Percentiles rank a stretch among this genome's conserved stretches.
These are phyloP conservation scores for Pleurotus tuber-regium DNA, from an alignment of 768 basidiomycete genomes.

Conservation along the genomic window DNA sequence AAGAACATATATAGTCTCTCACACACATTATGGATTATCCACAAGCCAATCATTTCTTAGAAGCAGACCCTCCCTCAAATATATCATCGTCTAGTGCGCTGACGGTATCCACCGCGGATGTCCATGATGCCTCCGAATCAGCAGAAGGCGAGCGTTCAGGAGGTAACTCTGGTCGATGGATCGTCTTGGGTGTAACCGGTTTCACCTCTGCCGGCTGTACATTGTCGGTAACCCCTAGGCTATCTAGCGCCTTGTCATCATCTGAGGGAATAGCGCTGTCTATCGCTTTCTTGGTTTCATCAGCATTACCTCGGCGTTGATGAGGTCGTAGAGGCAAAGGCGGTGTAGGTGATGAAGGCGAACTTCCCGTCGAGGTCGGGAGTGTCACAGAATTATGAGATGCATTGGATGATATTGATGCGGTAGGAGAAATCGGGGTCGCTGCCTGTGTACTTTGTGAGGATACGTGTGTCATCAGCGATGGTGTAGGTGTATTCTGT, in stretches of 20 bases:
- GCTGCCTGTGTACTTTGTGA: neutral
- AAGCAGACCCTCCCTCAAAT: too few species aligned
- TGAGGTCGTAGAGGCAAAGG: neutral
- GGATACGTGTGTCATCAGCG: neutral
- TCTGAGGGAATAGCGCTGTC: neutral
- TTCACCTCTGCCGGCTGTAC: neutral
- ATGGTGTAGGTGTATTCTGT: neutral
- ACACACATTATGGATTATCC: too few species aligned
- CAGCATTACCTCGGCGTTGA: neutral
- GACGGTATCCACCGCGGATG: conserved; percentile 1
- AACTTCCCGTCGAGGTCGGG: neutral
- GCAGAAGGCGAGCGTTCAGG: conserved; percentile 8
- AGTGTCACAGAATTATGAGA: neutral
- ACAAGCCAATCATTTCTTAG: too few species aligned
- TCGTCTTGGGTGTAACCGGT: neutral
- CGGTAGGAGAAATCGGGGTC: neutral
- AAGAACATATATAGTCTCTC: too few species aligned
- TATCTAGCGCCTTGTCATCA: too few species aligned
- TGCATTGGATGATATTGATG: neutral
- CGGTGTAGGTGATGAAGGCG: neutral
- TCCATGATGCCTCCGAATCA: conserved; percentile 7
- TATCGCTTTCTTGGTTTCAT: neutral
- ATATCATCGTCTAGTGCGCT: neutral
- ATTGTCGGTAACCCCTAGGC: neutral
- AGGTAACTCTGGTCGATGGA: neutral